These are phyloP conservation scores for Malassezia pachydermatis DNA, from an alignment of 1,284 basidiomycete genomes.

Conservation along the genomic window DNA sequence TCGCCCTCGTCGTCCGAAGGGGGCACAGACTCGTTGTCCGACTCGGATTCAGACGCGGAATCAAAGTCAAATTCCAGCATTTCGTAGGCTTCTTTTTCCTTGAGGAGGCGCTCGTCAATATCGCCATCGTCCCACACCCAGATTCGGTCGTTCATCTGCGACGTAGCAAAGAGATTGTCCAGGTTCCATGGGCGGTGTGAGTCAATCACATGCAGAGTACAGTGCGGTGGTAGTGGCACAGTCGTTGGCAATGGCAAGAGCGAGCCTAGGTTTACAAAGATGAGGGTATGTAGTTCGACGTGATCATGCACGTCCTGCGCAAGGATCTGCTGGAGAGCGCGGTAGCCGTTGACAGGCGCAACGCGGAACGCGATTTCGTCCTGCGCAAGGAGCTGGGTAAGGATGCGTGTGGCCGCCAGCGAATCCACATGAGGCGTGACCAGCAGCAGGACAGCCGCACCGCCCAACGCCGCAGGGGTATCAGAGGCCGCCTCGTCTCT, in stretches of 20 bases:
- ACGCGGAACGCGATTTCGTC: conserved; percentile 86
- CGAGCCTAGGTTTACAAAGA: conserved; percentile 85
- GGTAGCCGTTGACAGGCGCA: conserved; percentile 78
- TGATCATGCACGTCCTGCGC: conserved; percentile 20
- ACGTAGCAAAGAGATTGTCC: conserved; percentile 69
- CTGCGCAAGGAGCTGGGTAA: conserved; percentile 77
- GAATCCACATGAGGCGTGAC: conserved; percentile 82
- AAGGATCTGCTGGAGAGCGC: conserved; percentile 20
- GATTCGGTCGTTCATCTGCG: conserved; percentile 40
- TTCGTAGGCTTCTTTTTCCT: conserved; percentile 37
- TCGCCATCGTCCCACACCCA: conserved; percentile 46
- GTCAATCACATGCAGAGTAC: conserved; percentile 71
- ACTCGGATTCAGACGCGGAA: conserved; percentile 53
- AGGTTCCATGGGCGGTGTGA: conserved; percentile 83
- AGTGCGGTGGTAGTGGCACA: conserved; percentile 52
- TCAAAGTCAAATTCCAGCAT: conserved; percentile 39
- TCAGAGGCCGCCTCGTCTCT: conserved; percentile 12
- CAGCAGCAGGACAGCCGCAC: conserved; percentile 60
- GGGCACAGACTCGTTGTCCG: conserved; percentile 56
- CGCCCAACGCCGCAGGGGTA: conserved; percentile 20
- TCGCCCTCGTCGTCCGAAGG: conserved; percentile 47
- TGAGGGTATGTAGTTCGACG: conserved; percentile 72
- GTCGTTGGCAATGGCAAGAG: conserved; percentile 64
- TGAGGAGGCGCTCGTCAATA: conserved; percentile 24
- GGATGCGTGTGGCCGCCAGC: conserved; percentile 75